A percentile compares a stretch with the other conserved stretches of the same genome.
Evolutionary conservation across 768 basidiomycete species (phyloP).

Genomic region (Boletus barrowsii): DNA sequence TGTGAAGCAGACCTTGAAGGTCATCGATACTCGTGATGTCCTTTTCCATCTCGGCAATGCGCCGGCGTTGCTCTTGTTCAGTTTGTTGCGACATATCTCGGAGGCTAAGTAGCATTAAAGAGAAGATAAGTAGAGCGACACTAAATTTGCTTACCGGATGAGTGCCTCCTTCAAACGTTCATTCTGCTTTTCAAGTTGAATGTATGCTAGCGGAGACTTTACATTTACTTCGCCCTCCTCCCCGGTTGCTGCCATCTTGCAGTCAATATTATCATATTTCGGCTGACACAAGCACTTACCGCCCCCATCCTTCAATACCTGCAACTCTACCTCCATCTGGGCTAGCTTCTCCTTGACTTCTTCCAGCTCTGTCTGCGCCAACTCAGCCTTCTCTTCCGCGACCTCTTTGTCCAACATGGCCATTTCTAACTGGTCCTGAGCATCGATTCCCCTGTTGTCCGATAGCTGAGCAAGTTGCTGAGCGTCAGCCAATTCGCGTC

Average conservation of each 20-base stretch:
- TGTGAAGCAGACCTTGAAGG: constrained; percentile 58
- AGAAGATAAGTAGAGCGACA: not conserved
- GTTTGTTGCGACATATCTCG: constrained; percentile 87
- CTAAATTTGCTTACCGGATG: constrained; percentile 51
- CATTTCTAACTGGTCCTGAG: constrained; percentile 92
- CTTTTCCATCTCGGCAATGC: constrained; percentile 87
- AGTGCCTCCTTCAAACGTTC: constrained; percentile 94
- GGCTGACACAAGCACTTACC: constrained; percentile 16
- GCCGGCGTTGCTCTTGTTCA: constrained; percentile 76
- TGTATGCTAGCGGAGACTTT: constrained; percentile 63
- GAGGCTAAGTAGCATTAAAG: constrained; percentile 44
- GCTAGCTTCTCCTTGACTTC: constrained; percentile 76
- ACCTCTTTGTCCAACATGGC: constrained; percentile 93
- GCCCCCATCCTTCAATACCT: constrained; percentile 65
- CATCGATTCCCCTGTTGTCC: constrained; percentile 69
- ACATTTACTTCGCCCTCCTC: constrained; percentile 34
- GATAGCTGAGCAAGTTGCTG: constrained; percentile 70
- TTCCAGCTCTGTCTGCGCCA: constrained; percentile 73
- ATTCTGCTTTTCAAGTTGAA: constrained; percentile 96
- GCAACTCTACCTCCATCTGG: constrained; percentile 78
- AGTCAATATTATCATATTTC: constrained; percentile 3
- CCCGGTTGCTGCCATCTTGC: constrained; percentile 13
- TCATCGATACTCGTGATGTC: constrained; percentile 78
- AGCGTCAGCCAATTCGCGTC: constrained; percentile 74
- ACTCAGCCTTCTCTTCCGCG: constrained; percentile 88